These are phyloP conservation scores for Fraxinus excelsior DNA, from an alignment of 257 asterid species.

Conservation along the genomic window DNA sequence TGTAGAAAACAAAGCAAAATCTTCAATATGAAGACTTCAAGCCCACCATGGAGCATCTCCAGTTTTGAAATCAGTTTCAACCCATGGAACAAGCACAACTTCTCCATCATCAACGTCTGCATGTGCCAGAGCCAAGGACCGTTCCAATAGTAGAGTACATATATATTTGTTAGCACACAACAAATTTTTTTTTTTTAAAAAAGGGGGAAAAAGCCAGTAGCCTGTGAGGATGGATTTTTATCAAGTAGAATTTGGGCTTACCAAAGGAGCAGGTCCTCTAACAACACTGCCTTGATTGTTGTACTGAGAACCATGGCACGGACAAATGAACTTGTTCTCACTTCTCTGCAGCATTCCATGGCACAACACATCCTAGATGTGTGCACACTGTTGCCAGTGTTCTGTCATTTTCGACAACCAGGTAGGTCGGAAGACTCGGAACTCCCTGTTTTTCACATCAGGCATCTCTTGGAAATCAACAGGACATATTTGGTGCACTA, in stretches of 20 bases:
- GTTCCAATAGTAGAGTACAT: neutral
- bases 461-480: neutral
- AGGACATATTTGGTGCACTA: neutral
- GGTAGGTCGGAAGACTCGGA: slow-evolving; percentile 96
- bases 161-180: neutral
- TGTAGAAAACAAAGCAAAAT: neutral
- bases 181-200: no score
- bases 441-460: slow-evolving; percentile 56
- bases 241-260: slow-evolving; percentile 27
- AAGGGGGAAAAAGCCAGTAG: no score
- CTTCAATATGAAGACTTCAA: neutral
- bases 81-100: slow-evolving; percentile 86
- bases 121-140: slow-evolving; percentile 93
- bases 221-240: no score
- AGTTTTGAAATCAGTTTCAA: slow-evolving; percentile 88
- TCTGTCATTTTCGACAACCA: slow-evolving; percentile 83
- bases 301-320: slow-evolving; percentile 98
- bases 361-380: slow-evolving; percentile 98
- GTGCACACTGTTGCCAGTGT: slow-evolving; percentile 92
- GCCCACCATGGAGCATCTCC: slow-evolving; percentile 95
- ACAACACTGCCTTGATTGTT: slow-evolving; percentile 89
- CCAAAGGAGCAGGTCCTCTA: slow-evolving; percentile 97
- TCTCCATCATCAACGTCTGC: slow-evolving; percentile 58
- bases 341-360: slow-evolving; percentile 81
- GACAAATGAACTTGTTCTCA: slow-evolving; percentile 82